Base-by-base conservation (phyloP, 768 basidiomycete species). In the Lyophyllum atratum region DNA sequence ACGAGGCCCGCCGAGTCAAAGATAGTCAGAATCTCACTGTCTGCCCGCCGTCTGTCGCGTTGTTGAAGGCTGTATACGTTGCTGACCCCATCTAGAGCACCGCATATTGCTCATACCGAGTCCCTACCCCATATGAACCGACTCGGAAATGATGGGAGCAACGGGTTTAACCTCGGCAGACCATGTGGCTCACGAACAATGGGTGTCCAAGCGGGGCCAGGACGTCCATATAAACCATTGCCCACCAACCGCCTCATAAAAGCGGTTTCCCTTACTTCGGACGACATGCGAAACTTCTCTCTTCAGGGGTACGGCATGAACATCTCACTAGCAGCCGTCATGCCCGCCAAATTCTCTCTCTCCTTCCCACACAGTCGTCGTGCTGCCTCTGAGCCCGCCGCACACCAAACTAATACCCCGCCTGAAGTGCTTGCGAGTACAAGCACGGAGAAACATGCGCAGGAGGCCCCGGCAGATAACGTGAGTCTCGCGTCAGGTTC, bases 101-200 rank as follows among this genome's bases (percentile, higher is more conserved):
- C 31, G 25, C n/a, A 50, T 15, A 50, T 15, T 8, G n/a, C 49
- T 21, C 34, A 37, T 37, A 22, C 9, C 1, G 51, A 44, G 17
- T 40, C 39, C 19, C 39, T 40, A 40, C 39, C n/a, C 39, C 22
- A 31, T 43, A 54, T 54, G 53, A 22, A 34, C 22, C 47, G 34
- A n/a, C 7, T 33, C 17, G 12, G n/a, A 19, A 25, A 42, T 53
- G 29, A 19, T 28, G 52, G 52, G 48, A 52, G 48, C 52, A 49
- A 3, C 34, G 34, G 52, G 53, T 55, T 61, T 57, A 60, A 24
- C 60, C 60, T 48, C 29, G 59, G 56, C 40, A 34, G 52, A 48
- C 56, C 64, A 58, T 60, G 56, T 60, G 61, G 55, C 55, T 57
- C 57, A 52, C 43, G 58, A 58, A 65, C 64, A 65, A 65, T 63